phyloP scores from a whole-genome alignment of 108 stramenopile species.

The Skeletonema marinoi region DNA sequence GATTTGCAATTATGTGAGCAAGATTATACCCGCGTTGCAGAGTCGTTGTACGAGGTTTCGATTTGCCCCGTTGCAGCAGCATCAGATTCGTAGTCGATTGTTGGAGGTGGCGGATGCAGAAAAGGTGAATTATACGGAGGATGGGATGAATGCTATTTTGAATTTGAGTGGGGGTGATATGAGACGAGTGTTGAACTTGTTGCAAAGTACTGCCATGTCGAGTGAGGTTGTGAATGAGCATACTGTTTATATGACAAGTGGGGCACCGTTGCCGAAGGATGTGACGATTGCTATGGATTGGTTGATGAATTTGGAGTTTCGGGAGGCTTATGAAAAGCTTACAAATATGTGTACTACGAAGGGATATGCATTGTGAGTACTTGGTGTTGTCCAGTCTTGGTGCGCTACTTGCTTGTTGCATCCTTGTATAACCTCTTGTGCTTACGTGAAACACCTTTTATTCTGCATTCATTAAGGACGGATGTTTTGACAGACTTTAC shows the following conservation, averaged over 20 bases:
- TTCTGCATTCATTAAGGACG: background rate
- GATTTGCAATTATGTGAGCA: slow-evolving; percentile 96
- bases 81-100: slow-evolving; percentile 82
- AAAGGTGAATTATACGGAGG: slow-evolving; percentile 57
- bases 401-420: background rate
- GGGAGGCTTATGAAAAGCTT: slow-evolving; percentile 59
- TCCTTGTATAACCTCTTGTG: background rate
- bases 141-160: slow-evolving; percentile 81
- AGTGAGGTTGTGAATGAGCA: slow-evolving; percentile 57
- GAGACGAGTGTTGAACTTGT: slow-evolving; percentile 90
- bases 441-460: background rate
- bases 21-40: slow-evolving; percentile 96
- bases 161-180: slow-evolving; percentile 85
- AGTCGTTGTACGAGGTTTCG: slow-evolving; percentile 94
- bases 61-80: slow-evolving; percentile 83
- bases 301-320: slow-evolving; percentile 75
- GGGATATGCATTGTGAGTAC: slow-evolving; percentile 69
- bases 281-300: slow-evolving; percentile 60
- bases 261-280: slow-evolving; percentile 82
- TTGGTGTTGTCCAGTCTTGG: background rate
- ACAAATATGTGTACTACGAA: slow-evolving; percentile 58
- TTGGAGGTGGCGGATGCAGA: slow-evolving; percentile 75
- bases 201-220: slow-evolving; percentile 90
- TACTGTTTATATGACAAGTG: slow-evolving; percentile 82
- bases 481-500: slow-evolving; percentile 78